Evolutionary conservation across 1,139 yeast species (phyloP).

Genomic region (Kodamaea anthophila): DNA sequence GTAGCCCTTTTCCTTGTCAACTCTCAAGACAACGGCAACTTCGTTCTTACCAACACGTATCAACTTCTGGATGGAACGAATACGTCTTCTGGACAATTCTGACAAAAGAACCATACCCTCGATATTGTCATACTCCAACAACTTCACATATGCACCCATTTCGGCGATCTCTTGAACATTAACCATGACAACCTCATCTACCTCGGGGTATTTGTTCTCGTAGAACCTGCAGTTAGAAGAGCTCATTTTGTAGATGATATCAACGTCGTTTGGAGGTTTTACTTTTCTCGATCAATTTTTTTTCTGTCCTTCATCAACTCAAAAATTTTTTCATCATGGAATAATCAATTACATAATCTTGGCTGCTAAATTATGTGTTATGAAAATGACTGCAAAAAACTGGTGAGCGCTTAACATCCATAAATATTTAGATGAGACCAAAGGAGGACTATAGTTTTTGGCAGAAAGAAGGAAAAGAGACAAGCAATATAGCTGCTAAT

Average conservation of each 20-base stretch:
- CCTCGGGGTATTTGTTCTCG: constrained; percentile 97
- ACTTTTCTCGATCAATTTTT: constrained; percentile 1
- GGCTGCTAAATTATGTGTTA: neutral
- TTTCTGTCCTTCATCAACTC: constrained; percentile 2
- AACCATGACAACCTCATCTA: constrained; percentile 98
- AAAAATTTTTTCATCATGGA: constrained; percentile 2
- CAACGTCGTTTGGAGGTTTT: neutral
- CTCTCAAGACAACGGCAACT: constrained; percentile 98
- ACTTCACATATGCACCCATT: constrained; percentile 96
- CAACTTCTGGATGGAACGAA: constrained; percentile 93
- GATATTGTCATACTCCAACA: constrained; percentile 93
- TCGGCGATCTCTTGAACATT: constrained; percentile 97
- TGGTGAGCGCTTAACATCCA: too few relatives aligned
- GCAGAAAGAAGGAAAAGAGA: too few relatives aligned
- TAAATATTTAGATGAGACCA: too few relatives aligned
- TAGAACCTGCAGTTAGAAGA: constrained; percentile 93
- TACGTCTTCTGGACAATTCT: constrained; percentile 97
- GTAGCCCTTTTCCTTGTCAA: constrained; percentile 97
- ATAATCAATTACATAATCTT: neutral
- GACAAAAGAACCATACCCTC: constrained; percentile 98
- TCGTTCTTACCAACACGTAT: constrained; percentile 98
- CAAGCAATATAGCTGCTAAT: too few relatives aligned
- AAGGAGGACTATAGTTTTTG: too few relatives aligned
- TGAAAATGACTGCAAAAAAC: constrained; percentile 2
- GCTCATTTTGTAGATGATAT: constrained; percentile 45